Conservation (phyloP, 2,329 filamentous ascomycete species). For the Aspergillus cejpii region DNA sequence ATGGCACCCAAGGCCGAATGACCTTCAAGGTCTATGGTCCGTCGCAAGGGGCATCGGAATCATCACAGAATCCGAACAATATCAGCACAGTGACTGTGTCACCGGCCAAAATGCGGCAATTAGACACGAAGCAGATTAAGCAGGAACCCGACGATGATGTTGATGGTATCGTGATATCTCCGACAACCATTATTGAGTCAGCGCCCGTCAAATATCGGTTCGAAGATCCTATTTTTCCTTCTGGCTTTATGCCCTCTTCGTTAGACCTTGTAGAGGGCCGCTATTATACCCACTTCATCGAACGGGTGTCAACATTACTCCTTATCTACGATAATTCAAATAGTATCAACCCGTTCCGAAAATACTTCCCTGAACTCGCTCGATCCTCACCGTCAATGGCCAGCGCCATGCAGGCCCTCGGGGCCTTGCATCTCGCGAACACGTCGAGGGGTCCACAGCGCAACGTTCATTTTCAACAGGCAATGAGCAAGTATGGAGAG, state of each 20-base stretch:
- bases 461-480: conserved; percentile 33
- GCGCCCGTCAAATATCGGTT: conserved; percentile 21
- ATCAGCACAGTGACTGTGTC: not conserved
- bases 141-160: conserved; percentile 10
- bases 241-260: conserved; percentile 12
- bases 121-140: conserved; percentile 8
- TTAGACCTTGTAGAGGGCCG: conserved; percentile 24
- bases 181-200: conserved; percentile 17
- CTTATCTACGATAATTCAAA: conserved; percentile 34
- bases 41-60: conserved; percentile 16
- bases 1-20: conserved; percentile 32
- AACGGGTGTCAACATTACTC: conserved; percentile 30
- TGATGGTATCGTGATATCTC: conserved; percentile 24
- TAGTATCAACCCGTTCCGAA: conserved; percentile 35
- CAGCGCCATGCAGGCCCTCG: conserved; percentile 37
- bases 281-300: conserved; percentile 35
- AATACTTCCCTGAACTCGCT: conserved; percentile 30
- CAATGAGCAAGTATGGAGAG: conserved; percentile 35
- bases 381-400: conserved; percentile 31
- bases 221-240: conserved; percentile 20
- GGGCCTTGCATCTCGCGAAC: conserved; percentile 39
- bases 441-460: conserved; percentile 29
- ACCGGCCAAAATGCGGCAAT: not conserved
- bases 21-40: conserved; percentile 36
- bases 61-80: not conserved